Evolutionary conservation across 2,329 filamentous ascomycete genomes (phyloP), one percentile per base, ranked within the genome.

Genomic region (Thermomyces lanuginosus): DNA sequence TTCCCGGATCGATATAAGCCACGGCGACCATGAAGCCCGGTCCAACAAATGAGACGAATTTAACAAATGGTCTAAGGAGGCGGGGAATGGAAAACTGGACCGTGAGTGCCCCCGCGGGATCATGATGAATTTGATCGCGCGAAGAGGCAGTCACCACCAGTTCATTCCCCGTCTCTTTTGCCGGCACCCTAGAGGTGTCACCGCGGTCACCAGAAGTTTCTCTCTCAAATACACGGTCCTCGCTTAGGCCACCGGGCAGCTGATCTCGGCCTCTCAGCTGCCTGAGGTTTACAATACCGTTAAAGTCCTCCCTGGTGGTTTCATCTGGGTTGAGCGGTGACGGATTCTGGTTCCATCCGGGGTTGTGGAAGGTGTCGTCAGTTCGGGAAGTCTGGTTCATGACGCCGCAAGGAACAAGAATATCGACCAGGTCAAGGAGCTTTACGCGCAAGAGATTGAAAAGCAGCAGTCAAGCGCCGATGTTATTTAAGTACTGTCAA

Each of bases 361-460:
- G 58, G 27, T 66, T 60, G 25, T 58, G 54, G 26, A 60, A 46
- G 16, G 60, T 55, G 30, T 68, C 60, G 33, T 76, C 70, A 16
- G 61, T 68, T 37, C 68, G 58, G 4, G 70, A 74, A 31, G 71
- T 70, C 45, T 70, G 73, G 42, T 76, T 76, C 72, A 76, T 76
- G 26, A 18, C 25, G n/a, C 15, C 8, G 12, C 7, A 7, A 17
- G 17, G 17, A 6, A 5, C 9, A 8, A n/a, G n/a, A n/a, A n/a
- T n/a, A n/a, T n/a, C n/a, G n/a, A n/a, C n/a, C n/a, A n/a, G n/a
- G n/a, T n/a, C n/a, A n/a, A n/a, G n/a, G n/a, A n/a, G n/a, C n/a
- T n/a, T n/a, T n/a, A n/a, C n/a, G n/a, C n/a, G n/a, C n/a, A n/a
- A n/a, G n/a, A n/a, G n/a, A n/a, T n/a, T n/a, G n/a, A n/a, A n/a